Base-by-base conservation (phyloP, 441 rosid genomes). In the Erodium texanum region DNA sequence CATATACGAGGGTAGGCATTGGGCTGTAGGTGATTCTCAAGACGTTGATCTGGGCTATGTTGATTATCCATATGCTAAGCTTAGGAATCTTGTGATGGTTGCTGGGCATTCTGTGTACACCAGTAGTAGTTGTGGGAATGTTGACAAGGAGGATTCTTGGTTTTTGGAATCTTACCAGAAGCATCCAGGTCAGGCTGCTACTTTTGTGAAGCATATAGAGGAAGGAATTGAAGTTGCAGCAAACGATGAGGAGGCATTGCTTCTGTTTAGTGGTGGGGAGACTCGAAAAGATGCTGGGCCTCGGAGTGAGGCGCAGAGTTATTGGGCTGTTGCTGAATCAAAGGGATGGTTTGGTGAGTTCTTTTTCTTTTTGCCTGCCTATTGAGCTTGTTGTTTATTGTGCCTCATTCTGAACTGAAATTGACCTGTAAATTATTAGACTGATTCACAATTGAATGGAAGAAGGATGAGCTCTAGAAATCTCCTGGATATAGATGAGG, bases 301-400 rank as follows among this genome's bases (percentile, higher is more conserved):
- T 63, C 92, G 88, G 4, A 91, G 99, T 65, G 99, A 91, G 85
- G 96, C 93, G 11, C 99, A 91, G 89, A 91, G 99, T 80, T 93
- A 91, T 72, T 93, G 99, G 99, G 58, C 89, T 70, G 96, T 89
- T 75, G 95, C 96, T 71, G 99, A 93, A 72, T 87, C 93, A 5
- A 81, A 88, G 84, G 87, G 85, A 80, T 91, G 99, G 99, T 93
- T 93, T 66, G 93, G 99, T 93, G 77, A 82, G 97, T 87, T 68
- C 36, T 56, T 71, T 27, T 61, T 27, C 1, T 1, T 27, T 27
- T 27, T 27, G 29, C 29, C 29, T 18, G 18, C 18, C 16, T 11
- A 15, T 12, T 48, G 18, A 48, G 18, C 54, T 48, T 48, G 54
- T 48, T 48, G n/a, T 27, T 48, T 11, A 48, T 48, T 48, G 54